Percentiles rank a stretch among this genome's conserved stretches.
phyloP scores from a whole-genome alignment of 2,329 filamentous ascomycete species.

The Colletotrichum sp. region DNA sequence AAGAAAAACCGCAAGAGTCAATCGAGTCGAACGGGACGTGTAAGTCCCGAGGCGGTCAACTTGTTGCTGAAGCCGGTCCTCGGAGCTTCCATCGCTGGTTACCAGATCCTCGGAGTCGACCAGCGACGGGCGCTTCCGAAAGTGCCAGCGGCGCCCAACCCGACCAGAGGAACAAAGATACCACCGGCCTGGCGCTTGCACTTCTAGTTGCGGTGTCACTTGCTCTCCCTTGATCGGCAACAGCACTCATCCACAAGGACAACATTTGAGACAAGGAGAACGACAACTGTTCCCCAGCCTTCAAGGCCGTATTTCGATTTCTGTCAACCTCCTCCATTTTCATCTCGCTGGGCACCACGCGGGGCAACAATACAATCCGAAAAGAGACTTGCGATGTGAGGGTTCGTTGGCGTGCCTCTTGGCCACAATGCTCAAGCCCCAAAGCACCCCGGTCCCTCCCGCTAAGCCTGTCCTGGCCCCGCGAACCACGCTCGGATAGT shows the following conservation, averaged over 20 bases:
- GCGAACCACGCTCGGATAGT: neutral
- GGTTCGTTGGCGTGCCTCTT: neutral
- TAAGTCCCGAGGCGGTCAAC: neutral
- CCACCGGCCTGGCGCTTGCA: neutral
- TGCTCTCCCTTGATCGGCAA: neutral
- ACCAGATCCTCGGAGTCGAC: constrained; percentile 1
- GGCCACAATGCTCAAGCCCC: neutral
- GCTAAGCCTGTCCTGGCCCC: neutral
- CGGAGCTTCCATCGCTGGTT: neutral
- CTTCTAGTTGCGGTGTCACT: neutral
- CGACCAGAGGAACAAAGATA: neutral
- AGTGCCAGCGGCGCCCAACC: neutral
- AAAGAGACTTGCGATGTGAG: neutral
- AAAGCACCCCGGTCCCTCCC: neutral
- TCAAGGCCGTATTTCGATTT: neutral
- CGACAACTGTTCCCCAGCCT: neutral
- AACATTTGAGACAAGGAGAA: neutral
- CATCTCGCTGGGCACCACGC: neutral
- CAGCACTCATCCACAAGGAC: neutral
- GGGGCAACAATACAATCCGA: neutral
- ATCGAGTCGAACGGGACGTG: neutral
- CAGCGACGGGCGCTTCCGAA: neutral
- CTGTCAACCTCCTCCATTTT: neutral
- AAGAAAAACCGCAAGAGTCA: neutral
- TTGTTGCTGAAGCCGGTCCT: neutral